Base-by-base conservation (phyloP, 768 basidiomycete genomes). In the Termitomyces sp. region DNA sequence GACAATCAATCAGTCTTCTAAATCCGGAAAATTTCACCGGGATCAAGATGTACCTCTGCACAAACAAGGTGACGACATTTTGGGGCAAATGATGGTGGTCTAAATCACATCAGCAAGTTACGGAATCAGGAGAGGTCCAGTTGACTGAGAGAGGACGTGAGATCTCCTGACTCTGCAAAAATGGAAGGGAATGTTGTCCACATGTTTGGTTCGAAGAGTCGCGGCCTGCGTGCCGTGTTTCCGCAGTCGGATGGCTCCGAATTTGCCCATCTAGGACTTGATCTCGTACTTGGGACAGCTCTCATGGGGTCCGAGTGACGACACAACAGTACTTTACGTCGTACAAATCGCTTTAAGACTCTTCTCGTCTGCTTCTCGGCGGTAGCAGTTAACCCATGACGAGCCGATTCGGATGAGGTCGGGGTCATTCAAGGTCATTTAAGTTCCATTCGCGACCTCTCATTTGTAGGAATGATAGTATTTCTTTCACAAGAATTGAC, bases 351-450 rank as follows among this genome's bases (percentile, higher is more conserved):
- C 34, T 51, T 36, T 16, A 51, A 2, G 36, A 18, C 28, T n/a
- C 51, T 52, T 52, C 51, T 52, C 26, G 37, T 26, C 37, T 52
- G 51, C 37, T 39, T 28, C 51, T 52, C 51, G 37, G 51, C 51
- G 51, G 51, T 28, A 34, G 24, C 49, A 24, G 15, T 36, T 24
- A 16, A 4, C 1, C 24, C 16, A 52, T 52, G 51, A 52, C 13
- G 13, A 51, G 36, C 51, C 51, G 51, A 52, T 26, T 52, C 51
- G 51, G 51, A 41, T 5, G 24, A 37, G 16, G 12, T 26, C 13
- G 18, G 15, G 6, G 20, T 37, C 24, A 10, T 51, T 28, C 13
- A 2, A 51, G 22, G 24, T 37, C 20, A 18, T 22, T 20, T 5
- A 5, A 7, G 4, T 9, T 31, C n/a, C 48, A 33, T 49, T 49